Base-by-base conservation (phyloP, 768 basidiomycete species). In the Candolleomyces eurysporus region DNA sequence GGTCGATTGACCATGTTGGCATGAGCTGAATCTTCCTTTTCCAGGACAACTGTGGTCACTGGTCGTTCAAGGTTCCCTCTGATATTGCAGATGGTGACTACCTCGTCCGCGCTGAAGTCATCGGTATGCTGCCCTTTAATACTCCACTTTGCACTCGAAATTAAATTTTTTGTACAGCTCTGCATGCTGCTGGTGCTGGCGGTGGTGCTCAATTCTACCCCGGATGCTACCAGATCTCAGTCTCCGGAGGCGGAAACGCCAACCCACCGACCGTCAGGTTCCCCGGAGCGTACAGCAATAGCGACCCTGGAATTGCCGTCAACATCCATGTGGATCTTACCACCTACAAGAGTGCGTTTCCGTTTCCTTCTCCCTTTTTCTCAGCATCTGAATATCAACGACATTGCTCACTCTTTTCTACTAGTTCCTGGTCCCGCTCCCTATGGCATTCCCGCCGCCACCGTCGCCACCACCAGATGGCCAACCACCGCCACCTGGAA, bases 41-140 rank as follows among this genome's bases (percentile, higher is more conserved):
- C 13, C 26, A 79, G 76, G 76, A 82, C 58, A 83, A 84, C 69
- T 84, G 82, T 59, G 82, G 82, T n/a, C 81, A 82, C 67, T 82
- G 73, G 65, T 80, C 78, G 3, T 81, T 84, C 76, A 81, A 73
- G 45, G 72, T 81, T 32, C 81, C 81, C 2, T 22, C 11, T 4
- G 71, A 69, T 57, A 75, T 82, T 61, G 74, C 75, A 4, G 73
- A 78, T 45, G 80, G 80, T 10, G 69, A 81, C 64, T 82, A 81
- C 64, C 72, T 80, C 32, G 40, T 82, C 59, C 77, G 79, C 53
- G 78, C 80, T 30, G 80, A 82, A 66, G 79, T 79, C 52, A 80
- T 79, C 63, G 79, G 80, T 79, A 50, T 60, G 76, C 66, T 48
- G 26, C 19, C 19, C 30, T 32, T 40, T 42, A 31, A 17, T 31